A percentile compares a stretch with the other conserved stretches of the same genome.
These are phyloP conservation scores for Emmonsiellopsis sp. DNA, from an alignment of 2,329 filamentous ascomycete species.

Conservation along the genomic window DNA sequence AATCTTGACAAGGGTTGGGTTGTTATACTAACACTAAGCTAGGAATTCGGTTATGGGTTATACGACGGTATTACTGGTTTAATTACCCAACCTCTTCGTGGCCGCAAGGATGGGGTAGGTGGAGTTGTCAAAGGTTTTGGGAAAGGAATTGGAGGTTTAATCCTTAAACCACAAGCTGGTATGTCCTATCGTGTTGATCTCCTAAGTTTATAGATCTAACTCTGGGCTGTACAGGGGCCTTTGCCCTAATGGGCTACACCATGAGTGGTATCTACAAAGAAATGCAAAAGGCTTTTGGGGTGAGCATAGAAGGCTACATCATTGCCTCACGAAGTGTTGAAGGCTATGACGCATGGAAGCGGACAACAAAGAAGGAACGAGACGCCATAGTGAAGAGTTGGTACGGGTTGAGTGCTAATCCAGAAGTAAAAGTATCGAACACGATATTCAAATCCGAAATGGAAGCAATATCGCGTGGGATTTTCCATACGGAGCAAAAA, in stretches of 20 bases:
- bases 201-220: background rate
- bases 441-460: slow-evolving; percentile 31
- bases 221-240: slow-evolving; percentile 39
- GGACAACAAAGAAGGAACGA: slow-evolving; percentile 49
- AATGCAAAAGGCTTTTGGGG: slow-evolving; percentile 59
- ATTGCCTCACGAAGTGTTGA: slow-evolving; percentile 66
- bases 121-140: slow-evolving; percentile 72
- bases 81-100: slow-evolving; percentile 66
- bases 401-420: slow-evolving; percentile 50
- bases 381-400: slow-evolving; percentile 57
- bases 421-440: slow-evolving; percentile 49
- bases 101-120: slow-evolving; percentile 52
- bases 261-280: slow-evolving; percentile 77
- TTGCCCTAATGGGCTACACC: slow-evolving; percentile 67
- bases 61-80: slow-evolving; percentile 76
- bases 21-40: slow-evolving; percentile 2
- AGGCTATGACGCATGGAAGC: slow-evolving; percentile 56
- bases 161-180: slow-evolving; percentile 76
- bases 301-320: slow-evolving; percentile 68
- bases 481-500: slow-evolving; percentile 8
- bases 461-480: slow-evolving; percentile 19
- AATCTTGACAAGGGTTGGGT: background rate
- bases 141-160: slow-evolving; percentile 70
- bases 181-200: slow-evolving; percentile 20
- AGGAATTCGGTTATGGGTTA: slow-evolving; percentile 65